Evolutionary conservation across 768 basidiomycete genomes (phyloP), one percentile per base, ranked within the genome.

Genomic region (Lyophyllum semitale): DNA sequence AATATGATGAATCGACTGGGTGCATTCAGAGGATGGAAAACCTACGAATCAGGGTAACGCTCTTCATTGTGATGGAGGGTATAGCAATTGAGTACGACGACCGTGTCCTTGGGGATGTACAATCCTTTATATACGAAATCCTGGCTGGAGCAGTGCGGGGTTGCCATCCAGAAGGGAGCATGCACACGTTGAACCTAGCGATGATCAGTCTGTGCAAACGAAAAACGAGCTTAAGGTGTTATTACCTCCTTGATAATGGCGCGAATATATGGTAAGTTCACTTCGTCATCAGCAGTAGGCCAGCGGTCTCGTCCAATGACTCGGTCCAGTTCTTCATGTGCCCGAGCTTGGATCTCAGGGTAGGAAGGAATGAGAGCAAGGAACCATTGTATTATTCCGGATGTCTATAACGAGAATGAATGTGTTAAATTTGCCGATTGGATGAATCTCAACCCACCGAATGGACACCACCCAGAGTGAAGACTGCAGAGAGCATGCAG

Each of bases 381-480:
- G 60, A 75, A 75, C 70, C 71, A 73, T 47, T 71, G 67, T 37
- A 76, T 71, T 26, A 73, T 63, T 0, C 66, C 68, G 3, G 74
- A 66, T 11, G 71, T 71, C 73, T 75, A 45, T 35, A 13, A 18
- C 8, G 4, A 22, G 25, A 20, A 12, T 40, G 17, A 42, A 22
- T 38, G 20, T 41, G 26, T 8, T 23, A n/a, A 2, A 27, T n/a
- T n/a, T n/a, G n/a, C n/a, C 33, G 15, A 35, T 35, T 8, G 33
- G 15, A 8, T 35, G 13, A 15, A 8, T 13, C 4, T 9, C 17
- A 2, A 64, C 64, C 18, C 46, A 76, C 77, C 37, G 77, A 72
- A 49, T 78, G 70, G 20, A 77, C 71, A 13, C 77, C 77, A 2
- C 73, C 77, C 6, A 76, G 71, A 54, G 72, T 74, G 55, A 78